Evolutionary conservation across 2,329 filamentous ascomycete genomes (phyloP), one percentile per base, ranked within the genome.

Genomic region (Stemphylium lycopersici): DNA sequence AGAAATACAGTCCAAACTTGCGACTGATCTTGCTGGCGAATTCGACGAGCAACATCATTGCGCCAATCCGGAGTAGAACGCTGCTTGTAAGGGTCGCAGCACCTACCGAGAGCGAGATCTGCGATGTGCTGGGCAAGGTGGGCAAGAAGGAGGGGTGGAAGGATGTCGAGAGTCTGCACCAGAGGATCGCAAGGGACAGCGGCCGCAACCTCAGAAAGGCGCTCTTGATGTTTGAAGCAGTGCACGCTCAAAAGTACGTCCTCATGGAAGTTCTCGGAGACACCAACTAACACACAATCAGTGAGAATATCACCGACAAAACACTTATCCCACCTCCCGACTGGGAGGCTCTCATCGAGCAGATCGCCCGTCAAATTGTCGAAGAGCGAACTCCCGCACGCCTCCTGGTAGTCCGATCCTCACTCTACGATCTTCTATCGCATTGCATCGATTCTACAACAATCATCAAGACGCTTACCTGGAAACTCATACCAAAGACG

Each of bases 1-100:
- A 99, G 79, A 99, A 99, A 77, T 99, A 99, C 81, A 96, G 90
- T 69, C 93, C 93, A 12, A 99, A 99, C 74, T 71, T 99, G 71
- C 85, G 95, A 18, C 78, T 99, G 65, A 98, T 99, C 43, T 80
- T 99, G 56, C 80, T 99, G 56, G 95, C 95, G 43, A 98, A 98
- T 74, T 96, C 90, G 63, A 99, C 95, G 18, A 93, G 93, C 61
- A 98, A 98, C 71, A 99, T 99, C 68, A 99, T 99, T 75, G 93
- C 95, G n/a, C 95, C 95, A 0, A 99, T 99, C 72, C 86, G 93
- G 62, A 96, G 90, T 68, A 84, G 95, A 76, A 97, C 93, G 48
- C 80, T 99, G 74, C 83, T 99, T 44, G 91, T 99, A 49, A 85
- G 95, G 62, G 95, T 99, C 22, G 88, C 95, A 12, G 93, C 95